These are phyloP conservation scores for Saccharomyces hybrid DNA, from an alignment of 1,139 yeast species.

Conservation along the genomic window DNA sequence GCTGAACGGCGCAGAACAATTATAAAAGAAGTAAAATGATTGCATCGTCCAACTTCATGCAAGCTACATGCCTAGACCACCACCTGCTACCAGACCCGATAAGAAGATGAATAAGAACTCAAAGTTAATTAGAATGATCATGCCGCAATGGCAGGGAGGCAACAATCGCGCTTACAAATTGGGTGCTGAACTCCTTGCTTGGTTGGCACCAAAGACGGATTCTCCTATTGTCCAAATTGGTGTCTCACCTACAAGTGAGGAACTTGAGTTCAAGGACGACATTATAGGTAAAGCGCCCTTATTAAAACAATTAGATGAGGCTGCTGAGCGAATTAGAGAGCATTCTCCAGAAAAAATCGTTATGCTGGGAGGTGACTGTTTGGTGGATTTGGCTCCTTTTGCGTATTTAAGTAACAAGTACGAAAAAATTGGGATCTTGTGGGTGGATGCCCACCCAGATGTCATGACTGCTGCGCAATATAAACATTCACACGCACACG, in stretches of 20 bases:
- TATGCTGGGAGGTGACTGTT: constrained; percentile 2
- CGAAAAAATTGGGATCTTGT: constrained; percentile 1
- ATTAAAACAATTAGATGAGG: neutral
- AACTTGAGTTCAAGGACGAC: constrained; percentile 1
- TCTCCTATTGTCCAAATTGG: neutral
- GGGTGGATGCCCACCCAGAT: constrained; percentile 3
- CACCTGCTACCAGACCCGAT: neutral
- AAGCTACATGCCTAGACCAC: neutral
- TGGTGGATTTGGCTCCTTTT: constrained; percentile 2
- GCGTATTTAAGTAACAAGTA: constrained; percentile 2
- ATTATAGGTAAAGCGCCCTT: neutral
- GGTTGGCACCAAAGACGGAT: constrained; percentile 2
- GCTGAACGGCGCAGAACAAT: neutral
- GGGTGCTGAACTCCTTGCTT: constrained; percentile 2
- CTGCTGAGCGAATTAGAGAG: neutral
- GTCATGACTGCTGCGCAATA: constrained; percentile 1
- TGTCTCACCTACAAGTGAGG: neutral
- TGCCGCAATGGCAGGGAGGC: constrained; percentile 4
- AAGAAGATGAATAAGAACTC: neutral
- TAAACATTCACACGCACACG: neutral
- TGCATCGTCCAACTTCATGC: neutral
- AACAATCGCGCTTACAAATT: neutral
- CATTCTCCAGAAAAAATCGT: constrained; percentile 2
- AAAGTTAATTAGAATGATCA: constrained; percentile 1
- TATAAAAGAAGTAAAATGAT: neutral